Evolutionary conservation across 1,139 yeast genomes (phyloP).

Genomic region (Suhomyces bokatorum): DNA sequence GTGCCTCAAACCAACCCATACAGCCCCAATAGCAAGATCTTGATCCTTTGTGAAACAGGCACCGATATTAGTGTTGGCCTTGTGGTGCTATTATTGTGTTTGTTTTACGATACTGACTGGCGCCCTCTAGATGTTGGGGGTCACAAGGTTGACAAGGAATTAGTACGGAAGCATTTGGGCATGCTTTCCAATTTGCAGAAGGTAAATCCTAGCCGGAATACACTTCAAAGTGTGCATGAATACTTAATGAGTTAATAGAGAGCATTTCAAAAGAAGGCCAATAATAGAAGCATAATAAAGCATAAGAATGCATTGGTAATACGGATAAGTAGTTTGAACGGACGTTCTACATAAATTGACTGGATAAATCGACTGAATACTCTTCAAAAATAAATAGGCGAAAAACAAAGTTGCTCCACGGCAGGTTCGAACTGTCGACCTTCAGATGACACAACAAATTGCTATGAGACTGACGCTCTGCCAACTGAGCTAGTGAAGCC

Average conservation of each 20-base stretch:
- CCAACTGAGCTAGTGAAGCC: conserved; percentile 54
- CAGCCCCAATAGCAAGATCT: conserved; percentile 16
- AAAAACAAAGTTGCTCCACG: conserved; percentile 43
- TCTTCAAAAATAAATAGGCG: neutral
- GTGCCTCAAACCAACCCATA: conserved; percentile 19
- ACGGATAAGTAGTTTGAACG: no score
- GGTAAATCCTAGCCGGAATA: conserved; percentile 75
- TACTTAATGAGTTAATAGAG: conserved; percentile 26
- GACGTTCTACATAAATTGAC: neutral
- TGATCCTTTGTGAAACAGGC: conserved; percentile 65
- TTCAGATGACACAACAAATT: conserved; percentile 43
- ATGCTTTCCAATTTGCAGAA: conserved; percentile 44
- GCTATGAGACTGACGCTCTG: conserved; percentile 53
- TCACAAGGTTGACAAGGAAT: conserved; percentile 43
- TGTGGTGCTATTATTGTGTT: conserved; percentile 52
- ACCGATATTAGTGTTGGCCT: conserved; percentile 67
- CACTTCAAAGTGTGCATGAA: conserved; percentile 65
- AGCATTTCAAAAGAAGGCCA: neutral
- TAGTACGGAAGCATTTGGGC: conserved; percentile 59
- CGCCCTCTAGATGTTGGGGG: conserved; percentile 8
- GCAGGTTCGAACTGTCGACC: conserved; percentile 60
- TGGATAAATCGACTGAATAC: neutral
- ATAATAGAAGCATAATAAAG: no score
- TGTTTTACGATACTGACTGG: conserved; percentile 48
- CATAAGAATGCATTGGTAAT: no score